Conservation (phyloP, 2,329 filamentous ascomycete species). For the Myotisia sp. region DNA sequence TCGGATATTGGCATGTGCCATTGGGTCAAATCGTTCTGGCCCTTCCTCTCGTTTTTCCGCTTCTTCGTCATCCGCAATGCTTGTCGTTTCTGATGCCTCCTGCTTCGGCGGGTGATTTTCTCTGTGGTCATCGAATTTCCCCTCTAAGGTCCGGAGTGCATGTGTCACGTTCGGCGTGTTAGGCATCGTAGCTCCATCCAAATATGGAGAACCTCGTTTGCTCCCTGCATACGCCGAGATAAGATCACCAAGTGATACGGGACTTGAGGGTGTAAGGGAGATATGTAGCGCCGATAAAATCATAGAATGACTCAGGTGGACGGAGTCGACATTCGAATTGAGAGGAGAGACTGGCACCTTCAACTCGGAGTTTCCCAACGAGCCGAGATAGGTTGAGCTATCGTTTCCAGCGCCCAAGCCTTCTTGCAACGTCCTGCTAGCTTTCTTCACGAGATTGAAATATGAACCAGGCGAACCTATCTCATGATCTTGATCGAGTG, state of each 20-base stretch:
- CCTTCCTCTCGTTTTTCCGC: conserved; percentile 20
- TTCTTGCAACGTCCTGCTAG: conserved; percentile 26
- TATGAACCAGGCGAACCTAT: conserved; percentile 15
- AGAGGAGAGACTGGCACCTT: conserved; percentile 16
- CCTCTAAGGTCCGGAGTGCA: not conserved
- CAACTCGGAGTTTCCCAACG: conserved; percentile 15
- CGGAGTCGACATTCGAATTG: conserved; percentile 19
- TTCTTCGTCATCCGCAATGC: not conserved
- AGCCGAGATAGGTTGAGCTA: conserved; percentile 8
- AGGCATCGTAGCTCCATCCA: conserved; percentile 1
- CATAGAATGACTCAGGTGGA: conserved; percentile 35
- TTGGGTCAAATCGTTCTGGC: conserved; percentile 27
- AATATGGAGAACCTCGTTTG: conserved; percentile 16
- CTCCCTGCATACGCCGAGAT: conserved; percentile 36
- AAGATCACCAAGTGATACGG: conserved; percentile 41
- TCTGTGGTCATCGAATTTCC: conserved; percentile 10
- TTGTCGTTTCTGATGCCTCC: conserved; percentile 7
- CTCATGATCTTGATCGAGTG: conserved; percentile 17
- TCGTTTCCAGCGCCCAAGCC: conserved; percentile 17
- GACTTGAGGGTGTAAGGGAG: conserved; percentile 36
- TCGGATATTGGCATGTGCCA: conserved; percentile 32
- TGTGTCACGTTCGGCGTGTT: not conserved
- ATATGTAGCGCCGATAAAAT: conserved; percentile 38
- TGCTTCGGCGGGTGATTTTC: conserved; percentile 14
- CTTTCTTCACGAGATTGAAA: conserved; percentile 26